Evolutionary conservation across 108 stramenopile genomes (phyloP).

Genomic region (Cyclotella kingstonii): DNA sequence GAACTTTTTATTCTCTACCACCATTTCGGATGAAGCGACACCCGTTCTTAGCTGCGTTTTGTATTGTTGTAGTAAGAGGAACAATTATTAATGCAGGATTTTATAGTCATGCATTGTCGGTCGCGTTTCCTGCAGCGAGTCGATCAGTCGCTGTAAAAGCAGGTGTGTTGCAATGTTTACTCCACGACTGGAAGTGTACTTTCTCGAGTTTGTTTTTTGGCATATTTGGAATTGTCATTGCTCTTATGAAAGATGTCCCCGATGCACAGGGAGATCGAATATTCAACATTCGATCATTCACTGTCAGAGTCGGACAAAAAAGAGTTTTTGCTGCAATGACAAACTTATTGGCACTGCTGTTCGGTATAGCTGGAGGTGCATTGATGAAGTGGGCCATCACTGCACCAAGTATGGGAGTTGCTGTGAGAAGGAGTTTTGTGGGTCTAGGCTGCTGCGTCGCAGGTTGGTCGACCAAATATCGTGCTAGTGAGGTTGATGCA

Average conservation of each 20-base stretch:
- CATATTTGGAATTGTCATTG: slow-evolving; percentile 84
- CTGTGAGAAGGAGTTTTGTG: slow-evolving; percentile 52
- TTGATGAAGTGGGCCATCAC: slow-evolving; percentile 41
- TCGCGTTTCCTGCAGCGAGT: slow-evolving; percentile 50
- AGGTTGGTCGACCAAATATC: slow-evolving; percentile 59
- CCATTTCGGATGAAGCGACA: slow-evolving; percentile 91
- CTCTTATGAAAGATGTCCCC: slow-evolving; percentile 90
- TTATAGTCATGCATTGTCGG: slow-evolving; percentile 65
- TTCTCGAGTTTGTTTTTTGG: slow-evolving; percentile 79
- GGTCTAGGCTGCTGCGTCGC: slow-evolving; percentile 57
- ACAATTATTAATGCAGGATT: slow-evolving; percentile 90
- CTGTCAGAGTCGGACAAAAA: slow-evolving; percentile 74
- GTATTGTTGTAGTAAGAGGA: slow-evolving; percentile 92
- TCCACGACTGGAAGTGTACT: slow-evolving; percentile 53
- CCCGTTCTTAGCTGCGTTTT: slow-evolving; percentile 92
- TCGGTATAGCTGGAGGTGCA: slow-evolving; percentile 36
- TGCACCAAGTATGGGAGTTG: slow-evolving; percentile 25
- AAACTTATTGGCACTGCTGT: slow-evolving; percentile 48
- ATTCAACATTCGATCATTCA: slow-evolving; percentile 77
- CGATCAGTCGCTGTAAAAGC: slow-evolving; percentile 2
- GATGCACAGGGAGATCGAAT: slow-evolving; percentile 75
- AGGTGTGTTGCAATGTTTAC: slow-evolving; percentile 56
- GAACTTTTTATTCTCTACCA: slow-evolving; percentile 85
- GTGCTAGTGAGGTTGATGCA: slow-evolving; percentile 64
- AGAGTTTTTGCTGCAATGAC: slow-evolving; percentile 51